These are phyloP conservation scores for Nymphaea thermarum DNA, from an alignment of 164 flowering plant species.

Conservation along the genomic window DNA sequence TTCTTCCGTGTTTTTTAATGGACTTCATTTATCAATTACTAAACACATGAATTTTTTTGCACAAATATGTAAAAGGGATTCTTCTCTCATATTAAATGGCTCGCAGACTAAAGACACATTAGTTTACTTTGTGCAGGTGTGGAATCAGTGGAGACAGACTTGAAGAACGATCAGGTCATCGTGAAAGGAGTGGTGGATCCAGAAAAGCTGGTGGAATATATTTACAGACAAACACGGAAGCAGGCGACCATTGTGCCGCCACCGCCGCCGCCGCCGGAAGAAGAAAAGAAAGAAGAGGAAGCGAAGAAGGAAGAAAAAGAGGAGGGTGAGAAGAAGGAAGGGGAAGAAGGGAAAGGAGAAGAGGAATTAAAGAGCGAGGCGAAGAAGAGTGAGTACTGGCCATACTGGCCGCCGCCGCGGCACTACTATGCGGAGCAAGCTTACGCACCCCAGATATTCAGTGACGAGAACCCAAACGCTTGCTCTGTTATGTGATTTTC, in stretches of 20 bases:
- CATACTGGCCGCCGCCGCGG: conserved; percentile 11
- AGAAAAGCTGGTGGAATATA: conserved; percentile 36
- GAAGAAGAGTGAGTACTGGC: conserved; percentile 54
- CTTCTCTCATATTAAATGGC: no score
- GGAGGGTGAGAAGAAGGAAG: conserved; percentile 20
- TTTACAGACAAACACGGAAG: conserved; percentile 54
- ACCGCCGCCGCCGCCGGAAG: conserved; percentile 20
- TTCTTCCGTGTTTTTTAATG: no score
- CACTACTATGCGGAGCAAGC: conserved; percentile 30
- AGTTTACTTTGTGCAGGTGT: conserved; percentile 35
- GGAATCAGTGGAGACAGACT: conserved; percentile 52
- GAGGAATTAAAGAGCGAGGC: conserved; percentile 35
- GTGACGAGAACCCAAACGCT: conserved; percentile 88
- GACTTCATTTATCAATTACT: no score
- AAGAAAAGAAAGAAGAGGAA: conserved; percentile 21
- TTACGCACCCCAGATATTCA: conserved; percentile 50
- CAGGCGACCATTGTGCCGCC: conserved; percentile 42
- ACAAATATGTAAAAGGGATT: no score
- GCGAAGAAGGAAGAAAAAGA: conserved; percentile 26
- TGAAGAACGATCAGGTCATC: conserved; percentile 29
- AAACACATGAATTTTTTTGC: no score
- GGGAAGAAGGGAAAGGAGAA: conserved; percentile 16
- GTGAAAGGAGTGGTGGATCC: conserved; percentile 75
- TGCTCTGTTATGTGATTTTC: conserved; percentile 51
- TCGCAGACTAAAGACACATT: no score